These are phyloP conservation scores for Solanum pinnatisectum DNA, from an alignment of 257 asterid species.

Conservation along the genomic window DNA sequence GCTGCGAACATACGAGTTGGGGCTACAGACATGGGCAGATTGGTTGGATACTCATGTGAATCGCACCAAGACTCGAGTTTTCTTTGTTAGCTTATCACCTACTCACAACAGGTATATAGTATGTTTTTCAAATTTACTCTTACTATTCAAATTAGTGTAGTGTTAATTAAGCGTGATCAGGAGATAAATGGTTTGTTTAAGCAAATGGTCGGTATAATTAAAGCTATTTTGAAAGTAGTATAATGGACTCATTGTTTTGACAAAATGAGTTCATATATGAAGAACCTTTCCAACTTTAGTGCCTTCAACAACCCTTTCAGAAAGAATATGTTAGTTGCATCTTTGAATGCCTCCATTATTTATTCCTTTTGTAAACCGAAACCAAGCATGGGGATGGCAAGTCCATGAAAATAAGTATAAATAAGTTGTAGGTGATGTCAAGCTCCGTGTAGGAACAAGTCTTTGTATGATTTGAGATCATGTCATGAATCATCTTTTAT, in stretches of 20 bases:
- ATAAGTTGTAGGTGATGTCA: neutral
- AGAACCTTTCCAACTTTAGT: neutral
- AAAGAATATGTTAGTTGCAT: neutral
- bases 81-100: constrained; percentile 59
- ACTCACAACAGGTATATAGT: constrained; percentile 25
- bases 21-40: constrained; percentile 53
- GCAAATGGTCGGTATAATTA: neutral
- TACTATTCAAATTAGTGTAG: neutral
- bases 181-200: neutral
- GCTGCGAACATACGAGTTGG: constrained; percentile 42
- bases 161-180: neutral
- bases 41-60: constrained; percentile 56
- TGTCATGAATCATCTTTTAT: neutral
- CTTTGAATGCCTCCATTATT: neutral
- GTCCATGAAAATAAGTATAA: neutral
- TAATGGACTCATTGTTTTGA: neutral
- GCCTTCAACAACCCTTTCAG: neutral
- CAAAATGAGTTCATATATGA: neutral
- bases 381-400: neutral
- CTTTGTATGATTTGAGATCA: neutral
- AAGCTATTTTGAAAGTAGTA: neutral
- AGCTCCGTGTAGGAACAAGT: neutral
- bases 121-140: neutral
- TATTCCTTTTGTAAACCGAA: neutral
- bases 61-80: constrained; percentile 33